These are phyloP conservation scores for Cladosporium sp. DNA, from an alignment of 2,329 filamentous ascomycete species.

Conservation along the genomic window DNA sequence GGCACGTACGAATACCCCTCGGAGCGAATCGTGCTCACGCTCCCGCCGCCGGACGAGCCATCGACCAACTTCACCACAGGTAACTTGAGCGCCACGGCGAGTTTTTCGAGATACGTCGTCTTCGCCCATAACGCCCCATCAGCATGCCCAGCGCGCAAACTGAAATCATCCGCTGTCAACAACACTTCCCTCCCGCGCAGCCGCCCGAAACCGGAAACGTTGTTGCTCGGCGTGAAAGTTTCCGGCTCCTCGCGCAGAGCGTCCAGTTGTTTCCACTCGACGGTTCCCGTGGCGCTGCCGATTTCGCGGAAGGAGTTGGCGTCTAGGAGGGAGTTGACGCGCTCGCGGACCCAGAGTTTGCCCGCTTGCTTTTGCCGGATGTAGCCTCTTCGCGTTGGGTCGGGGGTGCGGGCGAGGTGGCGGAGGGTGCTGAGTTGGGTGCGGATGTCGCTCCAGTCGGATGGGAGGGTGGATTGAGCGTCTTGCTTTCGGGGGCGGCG, in stretches of 20 bases:
- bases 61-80: constrained; percentile 63
- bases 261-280: constrained; percentile 51
- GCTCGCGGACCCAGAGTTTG: constrained; percentile 62
- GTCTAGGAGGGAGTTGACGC: constrained; percentile 57
- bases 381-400: constrained; percentile 53
- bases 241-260: constrained; percentile 44
- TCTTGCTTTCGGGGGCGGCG: constrained; percentile 19
- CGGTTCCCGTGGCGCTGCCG: constrained; percentile 57
- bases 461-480: constrained; percentile 44
- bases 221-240: constrained; percentile 57
- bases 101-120: constrained; percentile 59
- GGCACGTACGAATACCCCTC: constrained; percentile 59
- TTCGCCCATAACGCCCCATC: constrained; percentile 55
- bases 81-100: constrained; percentile 53
- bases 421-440: constrained; percentile 51
- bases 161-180: constrained; percentile 62
- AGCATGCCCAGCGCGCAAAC: constrained; percentile 59
- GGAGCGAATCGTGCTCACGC: constrained; percentile 55
- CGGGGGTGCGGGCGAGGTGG: constrained; percentile 52
- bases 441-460: constrained; percentile 60
- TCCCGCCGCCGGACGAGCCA: constrained; percentile 59
- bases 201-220: constrained; percentile 52
- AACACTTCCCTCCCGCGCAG: constrained; percentile 52
- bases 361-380: constrained; percentile 60
- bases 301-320: constrained; percentile 54